Conservation (phyloP, 1,284 basidiomycete species). For the Afroboletus lepidellus region DNA sequence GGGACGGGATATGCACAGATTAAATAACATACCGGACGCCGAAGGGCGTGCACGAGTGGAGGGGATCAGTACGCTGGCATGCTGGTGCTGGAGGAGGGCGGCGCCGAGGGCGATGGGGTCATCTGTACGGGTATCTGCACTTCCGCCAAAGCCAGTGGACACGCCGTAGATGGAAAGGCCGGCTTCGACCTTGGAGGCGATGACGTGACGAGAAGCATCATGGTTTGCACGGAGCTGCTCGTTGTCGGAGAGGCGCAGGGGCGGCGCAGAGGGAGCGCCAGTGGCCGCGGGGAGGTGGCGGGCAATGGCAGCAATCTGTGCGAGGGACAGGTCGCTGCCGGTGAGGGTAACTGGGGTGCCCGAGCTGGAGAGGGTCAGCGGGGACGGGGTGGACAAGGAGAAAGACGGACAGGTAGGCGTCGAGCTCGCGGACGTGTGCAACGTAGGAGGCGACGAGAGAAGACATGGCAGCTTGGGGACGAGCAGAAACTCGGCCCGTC, state of each 20-base stretch:
- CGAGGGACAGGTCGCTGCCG: constrained; percentile 69
- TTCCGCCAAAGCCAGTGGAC: constrained; percentile 80
- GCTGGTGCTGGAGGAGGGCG: constrained; percentile 79
- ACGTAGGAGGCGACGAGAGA: constrained; percentile 49
- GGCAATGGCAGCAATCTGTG: constrained; percentile 71
- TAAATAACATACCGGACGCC: constrained; percentile 37
- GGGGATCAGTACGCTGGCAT: constrained; percentile 53
- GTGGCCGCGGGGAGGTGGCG: constrained; percentile 47
- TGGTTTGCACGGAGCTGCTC: constrained; percentile 49
- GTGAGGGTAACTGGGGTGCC: constrained; percentile 64
- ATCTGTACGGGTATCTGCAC: constrained; percentile 71
- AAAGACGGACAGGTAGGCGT: constrained; percentile 49
- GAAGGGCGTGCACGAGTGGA: constrained; percentile 24
- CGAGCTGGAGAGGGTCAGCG: constrained; percentile 39
- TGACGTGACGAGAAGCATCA: constrained; percentile 56
- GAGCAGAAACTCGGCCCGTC: background rate
- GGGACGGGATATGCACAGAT: background rate
- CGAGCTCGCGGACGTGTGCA: constrained; percentile 49
- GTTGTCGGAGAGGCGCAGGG: constrained; percentile 53
- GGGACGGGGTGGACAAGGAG: background rate
- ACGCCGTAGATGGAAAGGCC: constrained; percentile 79
- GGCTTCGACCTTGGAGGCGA: constrained; percentile 64
- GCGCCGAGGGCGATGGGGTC: constrained; percentile 68
- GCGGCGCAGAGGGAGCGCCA: constrained; percentile 15
- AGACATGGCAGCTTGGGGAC: constrained; percentile 13